Conservation (phyloP, 805 yeast species). For the Pichia deserticola region DNA sequence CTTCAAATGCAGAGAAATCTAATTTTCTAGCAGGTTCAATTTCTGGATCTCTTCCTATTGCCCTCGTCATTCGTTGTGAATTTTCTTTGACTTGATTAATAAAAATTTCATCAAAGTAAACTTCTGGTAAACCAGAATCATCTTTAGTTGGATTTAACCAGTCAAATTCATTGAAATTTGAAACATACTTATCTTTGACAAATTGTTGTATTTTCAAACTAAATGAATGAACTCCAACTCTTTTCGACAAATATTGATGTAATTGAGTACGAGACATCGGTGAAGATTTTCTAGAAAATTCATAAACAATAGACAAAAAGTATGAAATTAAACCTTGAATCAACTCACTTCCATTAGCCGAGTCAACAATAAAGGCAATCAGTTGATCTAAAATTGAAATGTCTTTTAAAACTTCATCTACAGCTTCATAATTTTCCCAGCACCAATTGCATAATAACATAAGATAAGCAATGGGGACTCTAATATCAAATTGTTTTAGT, state of each 20-base stretch:
- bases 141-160: conserved; percentile 51
- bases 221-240: conserved; percentile 79
- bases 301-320: conserved; percentile 71
- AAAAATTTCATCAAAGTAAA: conserved; percentile 62
- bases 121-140: conserved; percentile 80
- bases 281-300: conserved; percentile 58
- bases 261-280: conserved; percentile 55
- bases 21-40: conserved; percentile 62
- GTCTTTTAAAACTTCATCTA: conserved; percentile 66
- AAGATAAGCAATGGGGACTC: conserved; percentile 71
- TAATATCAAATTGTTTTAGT: conserved; percentile 54
- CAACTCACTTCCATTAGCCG: conserved; percentile 30
- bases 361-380: conserved; percentile 53
- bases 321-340: conserved; percentile 66
- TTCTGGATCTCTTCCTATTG: conserved; percentile 68
- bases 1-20: conserved; percentile 53
- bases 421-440: conserved; percentile 69
- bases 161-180: conserved; percentile 46
- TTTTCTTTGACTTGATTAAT: conserved; percentile 64
- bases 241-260: conserved; percentile 52
- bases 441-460: conserved; percentile 71
- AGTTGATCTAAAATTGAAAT: conserved; percentile 59
- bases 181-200: conserved; percentile 49
- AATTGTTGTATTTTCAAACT: conserved; percentile 66
- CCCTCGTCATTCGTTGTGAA: conserved; percentile 54